Percentiles rank a stretch among this genome's conserved stretches.
phyloP scores from a whole-genome alignment of 2,329 filamentous ascomycete species.

The Colletotrichum tanaceti region DNA sequence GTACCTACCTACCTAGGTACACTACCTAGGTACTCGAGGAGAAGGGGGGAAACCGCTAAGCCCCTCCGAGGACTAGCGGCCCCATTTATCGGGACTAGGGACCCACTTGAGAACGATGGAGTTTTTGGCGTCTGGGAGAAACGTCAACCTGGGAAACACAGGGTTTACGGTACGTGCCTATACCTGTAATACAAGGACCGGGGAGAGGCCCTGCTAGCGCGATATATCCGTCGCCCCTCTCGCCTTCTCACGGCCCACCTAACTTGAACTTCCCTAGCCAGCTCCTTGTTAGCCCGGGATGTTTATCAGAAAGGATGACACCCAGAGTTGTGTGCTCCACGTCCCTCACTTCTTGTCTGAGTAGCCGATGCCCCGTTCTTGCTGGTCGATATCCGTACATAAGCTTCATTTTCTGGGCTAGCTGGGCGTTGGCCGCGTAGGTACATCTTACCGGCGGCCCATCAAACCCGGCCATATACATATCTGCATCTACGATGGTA shows the following conservation, averaged over 20 bases:
- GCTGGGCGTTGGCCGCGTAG: constrained; percentile 26
- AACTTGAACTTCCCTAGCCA: neutral
- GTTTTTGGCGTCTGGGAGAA: constrained; percentile 4
- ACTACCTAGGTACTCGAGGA: no score
- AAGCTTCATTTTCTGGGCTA: constrained; percentile 41
- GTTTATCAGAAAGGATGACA: neutral
- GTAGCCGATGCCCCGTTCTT: constrained; percentile 36
- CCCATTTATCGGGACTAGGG: constrained; percentile 7
- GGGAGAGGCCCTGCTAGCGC: neutral
- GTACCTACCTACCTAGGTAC: no score
- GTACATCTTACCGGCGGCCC: constrained; percentile 14
- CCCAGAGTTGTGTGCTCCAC: neutral
- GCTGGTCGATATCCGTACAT: constrained; percentile 43
- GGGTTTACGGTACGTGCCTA: constrained; percentile 14
- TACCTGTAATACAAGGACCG: no score
- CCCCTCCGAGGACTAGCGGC: constrained; percentile 1
- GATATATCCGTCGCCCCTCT: neutral
- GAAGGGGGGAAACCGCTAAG: constrained; percentile 6
- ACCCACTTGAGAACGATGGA: constrained; percentile 4
- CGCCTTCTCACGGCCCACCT: neutral
- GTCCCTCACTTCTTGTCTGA: constrained; percentile 14
- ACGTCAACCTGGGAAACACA: constrained; percentile 11
- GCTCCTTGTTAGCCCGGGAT: neutral
- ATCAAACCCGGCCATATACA: neutral
- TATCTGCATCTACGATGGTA: neutral